Evolutionary conservation across 202 grass and related monocot genomes (phyloP), one percentile per base, ranked within the genome.

Genomic region (Eragrostis tef): DNA sequence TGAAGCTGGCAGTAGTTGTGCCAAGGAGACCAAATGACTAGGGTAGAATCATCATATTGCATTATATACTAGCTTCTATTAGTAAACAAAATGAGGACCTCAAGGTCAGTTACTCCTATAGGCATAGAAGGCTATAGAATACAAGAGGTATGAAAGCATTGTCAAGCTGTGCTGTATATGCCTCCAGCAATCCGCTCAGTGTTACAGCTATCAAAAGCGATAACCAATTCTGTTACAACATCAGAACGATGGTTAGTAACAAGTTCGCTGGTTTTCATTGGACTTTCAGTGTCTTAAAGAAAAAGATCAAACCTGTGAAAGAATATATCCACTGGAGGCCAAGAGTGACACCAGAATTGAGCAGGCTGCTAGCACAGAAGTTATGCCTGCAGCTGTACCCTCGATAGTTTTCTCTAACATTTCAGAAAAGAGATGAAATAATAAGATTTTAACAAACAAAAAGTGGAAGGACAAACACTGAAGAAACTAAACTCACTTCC

Each of bases 131-230:
- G 65, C 96, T 96, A 67, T 92, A 99, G 41, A 99, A 99, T 56
- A 93, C 87, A 21, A 99, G 90, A 27, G 96, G 96, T 84, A 99
- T 99, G 71, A 99, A 99, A 73, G 96, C 96, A 79, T 99, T 99
- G 75, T 99, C 96, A 3, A 99, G 90, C 65, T 99, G 96, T 67
- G 96, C 86, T 0, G 96, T 99, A 78, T 93, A 91, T 13, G 96
- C 96, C 84, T 99, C 96, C 71, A 99, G 56, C 65, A 99, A 91
- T 16, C 93, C 87, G 22, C 89, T 99, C 80, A 99, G 46, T 0
- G 85, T 99, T 12, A 99, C 90, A 24, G 96, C 96, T 78, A 90
- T 57, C 15, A 94, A 78, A 67, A 99, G 87, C 12, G 96, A 96
- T 24, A 90, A 50, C 96, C 92, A 99, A 83, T 99, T 91, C 96